phyloP scores from a whole-genome alignment of 768 basidiomycete genomes.

The Rhodocollybia butyracea region DNA sequence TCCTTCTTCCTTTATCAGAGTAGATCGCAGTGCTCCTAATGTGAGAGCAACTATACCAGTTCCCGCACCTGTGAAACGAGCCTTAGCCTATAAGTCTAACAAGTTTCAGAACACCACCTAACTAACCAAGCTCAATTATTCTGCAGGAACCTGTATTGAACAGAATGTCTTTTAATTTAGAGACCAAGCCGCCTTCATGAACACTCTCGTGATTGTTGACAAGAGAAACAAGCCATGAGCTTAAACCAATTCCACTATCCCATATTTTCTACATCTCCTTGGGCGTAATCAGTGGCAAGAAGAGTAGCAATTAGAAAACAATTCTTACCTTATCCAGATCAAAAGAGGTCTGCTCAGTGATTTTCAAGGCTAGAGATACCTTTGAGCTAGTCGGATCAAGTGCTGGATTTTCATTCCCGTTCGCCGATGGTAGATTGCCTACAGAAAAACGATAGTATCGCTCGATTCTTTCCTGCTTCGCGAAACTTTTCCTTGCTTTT shows the following conservation, averaged over 20 bases:
- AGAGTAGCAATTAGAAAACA: neutral
- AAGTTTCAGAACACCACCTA: neutral
- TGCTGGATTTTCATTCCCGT: too few relatives aligned
- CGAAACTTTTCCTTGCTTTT: constrained; percentile 20
- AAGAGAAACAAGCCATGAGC: constrained; percentile 65
- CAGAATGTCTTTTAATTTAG: constrained; percentile 29
- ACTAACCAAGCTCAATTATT: constrained; percentile 71
- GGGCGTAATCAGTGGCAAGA: constrained; percentile 20
- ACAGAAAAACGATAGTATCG: constrained; percentile 45
- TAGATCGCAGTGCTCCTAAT: constrained; percentile 54
- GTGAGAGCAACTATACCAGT: constrained; percentile 79
- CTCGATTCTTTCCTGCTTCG: constrained; percentile 60
- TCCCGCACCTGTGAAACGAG: constrained; percentile 61
- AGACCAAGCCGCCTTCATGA: neutral
- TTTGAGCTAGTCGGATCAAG: constrained; percentile 11
- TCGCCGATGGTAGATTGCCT: too few relatives aligned
- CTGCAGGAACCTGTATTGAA: constrained; percentile 36
- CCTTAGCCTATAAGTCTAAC: constrained; percentile 3
- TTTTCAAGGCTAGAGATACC: constrained; percentile 29
- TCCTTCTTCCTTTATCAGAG: constrained; percentile 12
- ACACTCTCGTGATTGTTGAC: neutral
- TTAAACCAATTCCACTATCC: constrained; percentile 89
- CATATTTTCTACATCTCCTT: constrained; percentile 79
- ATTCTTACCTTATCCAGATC: constrained; percentile 83
- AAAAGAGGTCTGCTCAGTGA: constrained; percentile 83